These are phyloP conservation scores for Hortiboletus campestris DNA, from an alignment of 768 basidiomycete genomes.

Conservation along the genomic window DNA sequence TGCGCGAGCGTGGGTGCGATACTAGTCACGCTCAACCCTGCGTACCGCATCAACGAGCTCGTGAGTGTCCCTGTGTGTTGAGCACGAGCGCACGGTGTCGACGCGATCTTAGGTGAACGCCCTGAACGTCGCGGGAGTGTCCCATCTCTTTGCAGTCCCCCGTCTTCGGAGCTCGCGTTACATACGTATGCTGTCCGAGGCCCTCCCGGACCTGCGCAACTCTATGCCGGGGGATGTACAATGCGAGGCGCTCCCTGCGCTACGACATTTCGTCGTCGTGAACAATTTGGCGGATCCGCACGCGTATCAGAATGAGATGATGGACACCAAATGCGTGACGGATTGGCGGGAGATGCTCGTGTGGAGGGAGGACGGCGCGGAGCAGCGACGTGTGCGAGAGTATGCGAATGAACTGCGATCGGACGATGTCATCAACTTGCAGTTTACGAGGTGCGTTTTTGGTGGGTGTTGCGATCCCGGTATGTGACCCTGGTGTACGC, in stretches of 20 bases:
- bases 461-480: background rate
- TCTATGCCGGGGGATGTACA: constrained; percentile 55
- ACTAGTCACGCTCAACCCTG: constrained; percentile 80
- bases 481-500: background rate
- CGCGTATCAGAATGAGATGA: constrained; percentile 39
- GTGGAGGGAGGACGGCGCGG: constrained; percentile 57
- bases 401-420: constrained; percentile 42
- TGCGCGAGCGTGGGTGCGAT: constrained; percentile 84
- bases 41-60: constrained; percentile 69
- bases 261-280: constrained; percentile 65
- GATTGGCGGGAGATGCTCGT: constrained; percentile 74
- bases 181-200: constrained; percentile 54
- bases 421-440: constrained; percentile 77
- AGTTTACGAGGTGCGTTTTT: constrained; percentile 71
- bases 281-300: constrained; percentile 50
- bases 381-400: constrained; percentile 44
- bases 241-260: constrained; percentile 54
- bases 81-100: background rate
- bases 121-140: constrained; percentile 61
- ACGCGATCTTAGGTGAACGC: constrained; percentile 48
- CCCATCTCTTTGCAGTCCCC: constrained; percentile 73
- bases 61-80: constrained; percentile 37
- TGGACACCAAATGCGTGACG: constrained; percentile 48
- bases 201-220: constrained; percentile 53
- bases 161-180: constrained; percentile 65